Percentiles rank a stretch among this genome's conserved stretches.
Evolutionary conservation across 2,329 filamentous ascomycete species (phyloP).

Genomic region (Lasiodiplodia hormozganensis): DNA sequence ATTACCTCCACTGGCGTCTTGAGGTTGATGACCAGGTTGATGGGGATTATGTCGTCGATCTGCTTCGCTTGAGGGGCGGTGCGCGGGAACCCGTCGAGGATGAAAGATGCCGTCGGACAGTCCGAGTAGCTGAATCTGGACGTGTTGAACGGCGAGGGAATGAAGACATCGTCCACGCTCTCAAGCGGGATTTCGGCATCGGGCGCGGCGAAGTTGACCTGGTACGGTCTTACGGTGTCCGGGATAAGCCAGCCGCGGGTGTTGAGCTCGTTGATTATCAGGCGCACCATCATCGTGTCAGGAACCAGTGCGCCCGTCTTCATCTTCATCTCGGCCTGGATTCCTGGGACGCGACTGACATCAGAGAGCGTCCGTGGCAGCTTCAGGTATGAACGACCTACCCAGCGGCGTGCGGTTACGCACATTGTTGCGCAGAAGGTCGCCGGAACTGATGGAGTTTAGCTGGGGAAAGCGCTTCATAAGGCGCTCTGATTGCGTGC

Average conservation of each 20-base stretch:
- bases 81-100: conserved; percentile 95
- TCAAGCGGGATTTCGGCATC: conserved; percentile 33
- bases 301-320: conserved; percentile 88
- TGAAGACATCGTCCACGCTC: conserved; percentile 51
- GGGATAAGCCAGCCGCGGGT: conserved; percentile 80
- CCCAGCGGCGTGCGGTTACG: conserved; percentile 85
- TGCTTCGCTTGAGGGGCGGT: conserved; percentile 80
- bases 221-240: conserved; percentile 55
- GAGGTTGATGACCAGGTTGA: conserved; percentile 90
- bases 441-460: conserved; percentile 90
- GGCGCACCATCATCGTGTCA: conserved; percentile 86
- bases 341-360: conserved; percentile 62
- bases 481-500: conserved; percentile 90
- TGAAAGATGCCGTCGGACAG: conserved; percentile 82
- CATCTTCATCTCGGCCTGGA: conserved; percentile 89
- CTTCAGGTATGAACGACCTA: conserved; percentile 50
- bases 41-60: conserved; percentile 83
- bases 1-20: conserved; percentile 87
- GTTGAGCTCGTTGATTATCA: conserved; percentile 89
- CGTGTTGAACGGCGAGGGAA: conserved; percentile 47
- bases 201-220: conserved; percentile 49
- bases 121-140: conserved; percentile 61
- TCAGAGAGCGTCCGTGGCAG: conserved; percentile 7
- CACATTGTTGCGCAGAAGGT: conserved; percentile 91
- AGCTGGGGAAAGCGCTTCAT: conserved; percentile 87